These are phyloP conservation scores for Spiraea crenata DNA, from an alignment of 331 rosid species.

Conservation along the genomic window DNA sequence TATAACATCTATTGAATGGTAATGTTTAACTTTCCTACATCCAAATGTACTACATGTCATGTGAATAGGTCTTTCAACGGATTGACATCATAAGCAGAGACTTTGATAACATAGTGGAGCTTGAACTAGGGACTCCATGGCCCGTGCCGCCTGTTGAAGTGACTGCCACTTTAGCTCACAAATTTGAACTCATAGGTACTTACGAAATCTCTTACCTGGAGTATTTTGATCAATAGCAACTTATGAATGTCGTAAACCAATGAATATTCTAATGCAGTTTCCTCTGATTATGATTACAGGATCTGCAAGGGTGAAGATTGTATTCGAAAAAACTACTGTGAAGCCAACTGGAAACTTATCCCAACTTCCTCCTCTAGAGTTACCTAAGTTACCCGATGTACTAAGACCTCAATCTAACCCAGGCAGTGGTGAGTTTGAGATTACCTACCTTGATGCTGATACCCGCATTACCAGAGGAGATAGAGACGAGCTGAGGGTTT, in stretches of 20 bases:
- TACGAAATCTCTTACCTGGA: slow-evolving; percentile 10
- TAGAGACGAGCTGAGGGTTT: slow-evolving; percentile 85
- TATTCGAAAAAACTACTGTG: slow-evolving; percentile 77
- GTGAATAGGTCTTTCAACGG: slow-evolving; percentile 79
- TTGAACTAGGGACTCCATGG: slow-evolving; percentile 90
- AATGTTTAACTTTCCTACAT: background rate
- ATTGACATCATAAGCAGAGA: slow-evolving; percentile 78
- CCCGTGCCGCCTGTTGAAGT: slow-evolving; percentile 68
- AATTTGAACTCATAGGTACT: slow-evolving; percentile 80
- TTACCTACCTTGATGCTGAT: slow-evolving; percentile 67
- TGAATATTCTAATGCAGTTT: slow-evolving; percentile 9
- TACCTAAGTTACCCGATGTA: slow-evolving; percentile 79
- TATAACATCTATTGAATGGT: background rate
- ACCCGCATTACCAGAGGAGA: slow-evolving; percentile 90
- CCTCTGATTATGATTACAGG: slow-evolving; percentile 39
- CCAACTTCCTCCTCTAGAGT: slow-evolving; percentile 78
- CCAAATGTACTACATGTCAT: slow-evolving; percentile 8
- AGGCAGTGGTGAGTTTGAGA: slow-evolving; percentile 84
- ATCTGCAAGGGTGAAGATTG: slow-evolving; percentile 64
- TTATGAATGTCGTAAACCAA: slow-evolving; percentile 11
- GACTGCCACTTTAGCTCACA: slow-evolving; percentile 92
- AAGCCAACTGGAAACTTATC: slow-evolving; percentile 75
- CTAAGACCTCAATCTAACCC: slow-evolving; percentile 72
- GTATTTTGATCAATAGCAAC: slow-evolving; percentile 8
- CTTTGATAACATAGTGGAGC: slow-evolving; percentile 86